These are phyloP conservation scores for Eucalyptus marginata DNA, from an alignment of 345 rosid species.

Conservation along the genomic window DNA sequence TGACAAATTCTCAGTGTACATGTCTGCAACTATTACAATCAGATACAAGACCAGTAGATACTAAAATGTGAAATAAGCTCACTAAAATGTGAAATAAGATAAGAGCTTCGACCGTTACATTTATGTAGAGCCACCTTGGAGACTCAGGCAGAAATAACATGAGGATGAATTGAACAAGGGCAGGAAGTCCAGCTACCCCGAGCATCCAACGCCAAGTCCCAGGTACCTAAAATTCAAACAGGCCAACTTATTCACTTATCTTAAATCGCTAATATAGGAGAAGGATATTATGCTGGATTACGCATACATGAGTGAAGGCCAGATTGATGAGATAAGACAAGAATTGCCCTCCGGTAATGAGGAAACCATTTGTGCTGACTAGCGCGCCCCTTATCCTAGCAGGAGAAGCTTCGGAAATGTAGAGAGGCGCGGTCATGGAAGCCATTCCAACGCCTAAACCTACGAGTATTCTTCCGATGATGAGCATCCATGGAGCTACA, in stretches of 20 bases:
- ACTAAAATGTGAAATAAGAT: background rate
- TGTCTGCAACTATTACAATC: background rate
- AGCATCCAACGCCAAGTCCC: constrained; percentile 99
- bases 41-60: background rate
- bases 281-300: background rate
- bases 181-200: constrained; percentile 64
- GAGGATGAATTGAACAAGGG: constrained; percentile 45
- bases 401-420: constrained; percentile 89
- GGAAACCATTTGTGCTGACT: constrained; percentile 70
- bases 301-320: constrained; percentile 53
- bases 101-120: constrained; percentile 3
- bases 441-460: constrained; percentile 97
- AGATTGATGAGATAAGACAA: constrained; percentile 76
- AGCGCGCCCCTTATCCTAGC: constrained; percentile 87
- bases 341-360: constrained; percentile 85
- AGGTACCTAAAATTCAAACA: constrained; percentile 15
- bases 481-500: constrained; percentile 61
- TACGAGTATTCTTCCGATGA: constrained; percentile 62
- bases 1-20: background rate
- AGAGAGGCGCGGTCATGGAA: constrained; percentile 91
- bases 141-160: constrained; percentile 78
- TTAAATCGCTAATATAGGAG: background rate
- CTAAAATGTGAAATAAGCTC: background rate
- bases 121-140: constrained; percentile 74
- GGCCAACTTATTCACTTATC: background rate